Evolutionary conservation across 768 basidiomycete species (phyloP).

Genomic region (Serendipita sp.): DNA sequence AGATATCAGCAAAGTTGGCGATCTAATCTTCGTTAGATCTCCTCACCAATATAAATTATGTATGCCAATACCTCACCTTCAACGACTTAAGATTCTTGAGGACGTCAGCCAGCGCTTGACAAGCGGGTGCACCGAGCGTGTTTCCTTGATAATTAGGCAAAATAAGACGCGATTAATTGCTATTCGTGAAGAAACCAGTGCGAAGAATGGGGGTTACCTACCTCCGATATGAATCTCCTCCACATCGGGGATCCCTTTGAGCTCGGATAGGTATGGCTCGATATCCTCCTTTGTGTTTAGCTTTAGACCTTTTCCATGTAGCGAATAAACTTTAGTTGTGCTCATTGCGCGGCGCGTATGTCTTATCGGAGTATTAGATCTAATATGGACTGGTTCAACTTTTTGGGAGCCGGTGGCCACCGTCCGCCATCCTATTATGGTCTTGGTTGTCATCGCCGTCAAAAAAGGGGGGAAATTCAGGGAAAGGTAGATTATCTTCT

Average conservation of each 20-base stretch:
- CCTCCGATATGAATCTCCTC: constrained; percentile 89
- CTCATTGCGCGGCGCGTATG: neutral
- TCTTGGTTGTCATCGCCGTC: too few relatives aligned
- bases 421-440: too few relatives aligned
- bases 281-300: constrained; percentile 64
- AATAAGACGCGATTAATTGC: neutral
- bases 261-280: constrained; percentile 43
- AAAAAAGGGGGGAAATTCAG: too few relatives aligned
- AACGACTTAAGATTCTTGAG: constrained; percentile 49
- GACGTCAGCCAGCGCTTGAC: constrained; percentile 66
- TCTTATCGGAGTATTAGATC: too few relatives aligned
- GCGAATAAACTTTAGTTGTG: constrained; percentile 18
- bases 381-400: too few relatives aligned
- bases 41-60: neutral
- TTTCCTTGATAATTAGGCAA: constrained; percentile 26
- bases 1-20: constrained; percentile 94
- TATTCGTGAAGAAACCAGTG: neutral
- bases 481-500: too few relatives aligned
- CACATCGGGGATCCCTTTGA: constrained; percentile 31
- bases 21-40: constrained; percentile 33
- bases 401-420: too few relatives aligned
- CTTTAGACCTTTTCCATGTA: constrained; percentile 59
- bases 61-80: constrained; percentile 34
- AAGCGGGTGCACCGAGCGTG: constrained; percentile 83
- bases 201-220: neutral